Conservation (phyloP, 495 filamentous ascomycete genomes). For the Penicillium subrubescens region DNA sequence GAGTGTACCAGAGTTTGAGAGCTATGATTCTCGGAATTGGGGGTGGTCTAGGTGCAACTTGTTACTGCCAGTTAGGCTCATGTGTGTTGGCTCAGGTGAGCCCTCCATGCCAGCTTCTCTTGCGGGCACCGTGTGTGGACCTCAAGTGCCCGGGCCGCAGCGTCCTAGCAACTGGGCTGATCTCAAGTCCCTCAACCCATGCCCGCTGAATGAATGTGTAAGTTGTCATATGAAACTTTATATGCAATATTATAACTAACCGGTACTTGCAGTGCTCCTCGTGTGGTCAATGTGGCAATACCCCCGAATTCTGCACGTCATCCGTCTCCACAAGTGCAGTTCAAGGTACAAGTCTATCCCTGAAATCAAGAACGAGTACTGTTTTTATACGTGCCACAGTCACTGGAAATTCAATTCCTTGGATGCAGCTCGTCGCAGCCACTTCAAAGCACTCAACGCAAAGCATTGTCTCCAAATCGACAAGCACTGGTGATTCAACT, state of each 20-base stretch:
- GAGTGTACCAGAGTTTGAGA: slow-evolving; percentile 14
- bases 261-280: background rate
- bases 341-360: background rate
- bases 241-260: background rate
- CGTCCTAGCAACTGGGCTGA: slow-evolving; percentile 17
- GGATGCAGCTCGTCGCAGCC: background rate
- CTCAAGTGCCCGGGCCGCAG: slow-evolving; percentile 19
- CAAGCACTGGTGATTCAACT: background rate
- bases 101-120: slow-evolving; percentile 26
- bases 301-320: background rate
- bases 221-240: background rate
- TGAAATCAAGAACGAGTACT: background rate
- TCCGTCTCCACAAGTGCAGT: background rate
- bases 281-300: slow-evolving; percentile 11
- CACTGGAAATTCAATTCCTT: background rate
- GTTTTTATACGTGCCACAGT: background rate
- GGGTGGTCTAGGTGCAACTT: slow-evolving; percentile 16
- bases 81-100: slow-evolving; percentile 19
- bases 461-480: background rate
- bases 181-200: slow-evolving; percentile 21
- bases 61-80: slow-evolving; percentile 10
- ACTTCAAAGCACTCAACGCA: background rate
- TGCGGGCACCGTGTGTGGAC: slow-evolving; percentile 23
- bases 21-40: slow-evolving; percentile 13
- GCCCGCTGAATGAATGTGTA: slow-evolving; percentile 14